These are phyloP conservation scores for Pseudogymnoascus sp. DNA, from an alignment of 2,329 filamentous ascomycete genomes.

Conservation along the genomic window DNA sequence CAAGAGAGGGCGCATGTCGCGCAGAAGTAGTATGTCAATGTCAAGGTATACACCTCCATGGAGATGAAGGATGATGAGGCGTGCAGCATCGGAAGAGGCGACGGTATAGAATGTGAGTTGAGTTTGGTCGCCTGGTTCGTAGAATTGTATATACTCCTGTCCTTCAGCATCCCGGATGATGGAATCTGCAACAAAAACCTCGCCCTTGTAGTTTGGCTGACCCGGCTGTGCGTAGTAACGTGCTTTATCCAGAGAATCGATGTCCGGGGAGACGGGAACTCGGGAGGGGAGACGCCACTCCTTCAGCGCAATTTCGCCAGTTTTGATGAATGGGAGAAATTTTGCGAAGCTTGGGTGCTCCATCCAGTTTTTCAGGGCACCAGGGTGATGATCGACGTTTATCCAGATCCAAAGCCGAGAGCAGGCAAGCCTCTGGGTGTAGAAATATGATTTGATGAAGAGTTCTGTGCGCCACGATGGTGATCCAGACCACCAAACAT, in stretches of 20 bases:
- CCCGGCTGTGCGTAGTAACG: not conserved
- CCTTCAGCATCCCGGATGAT: not conserved
- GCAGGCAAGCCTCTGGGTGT: not conserved
- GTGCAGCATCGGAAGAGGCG: not conserved
- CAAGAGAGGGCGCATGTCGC: not conserved
- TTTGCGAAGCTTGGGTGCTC: not conserved
- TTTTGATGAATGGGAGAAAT: conserved; percentile 3
- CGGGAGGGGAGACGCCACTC: not conserved
- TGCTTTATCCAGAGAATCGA: not conserved
- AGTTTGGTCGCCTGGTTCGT: not conserved
- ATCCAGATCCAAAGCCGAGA: conserved; percentile 5
- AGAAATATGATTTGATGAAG: conserved; percentile 1
- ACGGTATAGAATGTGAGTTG: conserved; percentile 1
- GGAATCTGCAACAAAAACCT: not conserved
- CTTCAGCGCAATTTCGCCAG: not conserved
- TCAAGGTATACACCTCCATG: not conserved
- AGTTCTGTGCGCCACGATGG: conserved; percentile 2
- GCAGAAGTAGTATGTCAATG: not conserved
- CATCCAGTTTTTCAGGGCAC: not conserved
- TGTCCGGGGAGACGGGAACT: not conserved
- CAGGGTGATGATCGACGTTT: not conserved
- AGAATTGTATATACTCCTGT: not conserved
- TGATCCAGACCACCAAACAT: conserved; percentile 1
- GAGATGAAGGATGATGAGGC: conserved; percentile 3
- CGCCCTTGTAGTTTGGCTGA: not conserved